Conservation (phyloP, 768 basidiomycete genomes). For the Leccinellum rugosiceps region DNA sequence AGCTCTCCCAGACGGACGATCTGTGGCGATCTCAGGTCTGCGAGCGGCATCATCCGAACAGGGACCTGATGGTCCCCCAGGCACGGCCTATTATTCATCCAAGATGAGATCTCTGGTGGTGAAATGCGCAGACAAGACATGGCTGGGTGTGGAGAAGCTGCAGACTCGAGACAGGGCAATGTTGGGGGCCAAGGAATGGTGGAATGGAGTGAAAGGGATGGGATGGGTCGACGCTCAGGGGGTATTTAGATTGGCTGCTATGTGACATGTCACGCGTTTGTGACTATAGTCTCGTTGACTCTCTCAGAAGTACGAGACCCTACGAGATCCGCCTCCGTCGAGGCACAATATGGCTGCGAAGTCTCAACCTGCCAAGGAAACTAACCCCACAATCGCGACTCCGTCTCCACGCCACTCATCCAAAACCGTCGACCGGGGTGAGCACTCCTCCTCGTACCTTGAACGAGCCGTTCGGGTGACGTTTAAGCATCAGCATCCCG, state of each 20-base stretch:
- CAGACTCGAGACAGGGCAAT: conserved; percentile 59
- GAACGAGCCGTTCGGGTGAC: neutral
- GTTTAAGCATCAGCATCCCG: conserved; percentile 43
- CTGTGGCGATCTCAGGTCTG: conserved; percentile 22
- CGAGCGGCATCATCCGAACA: conserved; percentile 7
- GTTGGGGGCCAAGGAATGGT: conserved; percentile 65
- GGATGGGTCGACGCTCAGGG: conserved; percentile 22
- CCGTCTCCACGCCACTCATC: conserved; percentile 12
- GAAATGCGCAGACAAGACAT: conserved; percentile 50
- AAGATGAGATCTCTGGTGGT: conserved; percentile 43
- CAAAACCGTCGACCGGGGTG: conserved; percentile 31
- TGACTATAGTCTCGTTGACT: too few species aligned
- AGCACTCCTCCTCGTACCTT: conserved; percentile 7
- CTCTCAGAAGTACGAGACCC: neutral
- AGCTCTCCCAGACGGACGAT: conserved; percentile 27
- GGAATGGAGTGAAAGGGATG: conserved; percentile 60
- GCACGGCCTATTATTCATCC: conserved; percentile 43
- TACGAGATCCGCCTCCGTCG: conserved; percentile 14
- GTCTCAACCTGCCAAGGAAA: conserved; percentile 15
- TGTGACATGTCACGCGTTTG: conserved; percentile 7
- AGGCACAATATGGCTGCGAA: conserved; percentile 19
- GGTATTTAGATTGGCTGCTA: conserved; percentile 7
- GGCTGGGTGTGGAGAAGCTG: conserved; percentile 52
- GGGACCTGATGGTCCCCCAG: conserved; percentile 28
- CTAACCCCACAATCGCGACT: conserved; percentile 12